These are phyloP conservation scores for Mycena pura DNA, from an alignment of 768 basidiomycete species.

Conservation along the genomic window DNA sequence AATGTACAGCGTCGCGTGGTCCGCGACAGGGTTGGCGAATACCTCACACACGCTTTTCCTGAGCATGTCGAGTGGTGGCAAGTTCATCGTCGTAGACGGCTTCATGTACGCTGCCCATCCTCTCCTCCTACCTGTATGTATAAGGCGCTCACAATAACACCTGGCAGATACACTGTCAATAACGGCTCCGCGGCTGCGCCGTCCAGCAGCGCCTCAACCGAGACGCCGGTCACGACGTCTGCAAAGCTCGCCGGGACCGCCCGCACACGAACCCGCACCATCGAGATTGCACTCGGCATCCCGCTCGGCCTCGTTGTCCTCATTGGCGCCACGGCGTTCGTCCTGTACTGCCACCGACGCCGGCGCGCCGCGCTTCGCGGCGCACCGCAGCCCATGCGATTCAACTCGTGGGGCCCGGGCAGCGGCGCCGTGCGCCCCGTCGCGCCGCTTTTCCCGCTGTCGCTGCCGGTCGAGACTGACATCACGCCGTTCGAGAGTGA, in stretches of 20 bases:
- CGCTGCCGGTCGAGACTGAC: too few species aligned
- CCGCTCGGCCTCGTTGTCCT: conserved; percentile 7
- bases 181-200: conserved; percentile 1
- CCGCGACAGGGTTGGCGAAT: conserved; percentile 1
- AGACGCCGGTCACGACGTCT: not conserved
- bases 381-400: not conserved
- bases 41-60: conserved; percentile 7
- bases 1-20: conserved; percentile 4
- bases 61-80: not conserved
- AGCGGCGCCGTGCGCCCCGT: not conserved
- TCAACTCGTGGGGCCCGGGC: not conserved
- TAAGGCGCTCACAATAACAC: too few species aligned
- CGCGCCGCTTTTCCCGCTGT: not conserved
- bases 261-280: not conserved
- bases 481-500: too few species aligned
- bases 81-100: conserved; percentile 9
- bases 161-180: conserved; percentile 11
- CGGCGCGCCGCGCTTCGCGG: not conserved
- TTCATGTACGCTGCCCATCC: conserved; percentile 17
- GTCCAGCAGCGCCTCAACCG: too few species aligned
- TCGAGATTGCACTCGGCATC: conserved; percentile 2
- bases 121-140: too few species aligned
- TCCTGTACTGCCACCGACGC: conserved; percentile 23
- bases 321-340: conserved; percentile 12
- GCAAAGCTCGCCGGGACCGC: not conserved